Conservation (phyloP, 164 flowering plant species). For the Protea cynaroides region DNA sequence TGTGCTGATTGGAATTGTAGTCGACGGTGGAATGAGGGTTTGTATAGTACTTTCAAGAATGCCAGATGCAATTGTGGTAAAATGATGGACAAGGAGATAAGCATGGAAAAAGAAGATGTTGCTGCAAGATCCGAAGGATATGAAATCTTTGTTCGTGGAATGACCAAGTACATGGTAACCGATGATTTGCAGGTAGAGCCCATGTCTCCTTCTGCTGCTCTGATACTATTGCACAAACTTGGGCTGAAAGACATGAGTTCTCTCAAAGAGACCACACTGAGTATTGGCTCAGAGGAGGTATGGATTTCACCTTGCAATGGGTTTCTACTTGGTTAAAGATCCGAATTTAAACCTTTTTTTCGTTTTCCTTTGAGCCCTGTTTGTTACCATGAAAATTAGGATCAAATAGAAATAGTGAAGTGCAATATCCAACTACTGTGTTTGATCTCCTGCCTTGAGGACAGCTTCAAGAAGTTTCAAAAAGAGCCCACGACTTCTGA, state of each 20-base stretch:
- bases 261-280: not conserved
- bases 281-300: conserved; percentile 9
- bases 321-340: no score
- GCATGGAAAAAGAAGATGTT: no score
- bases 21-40: no score
- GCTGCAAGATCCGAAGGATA: not conserved
- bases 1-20: not conserved
- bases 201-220: not conserved
- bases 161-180: conserved; percentile 1
- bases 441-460: no score
- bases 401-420: no score
- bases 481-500: no score
- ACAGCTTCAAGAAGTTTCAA: no score
- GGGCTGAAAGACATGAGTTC: conserved; percentile 1
- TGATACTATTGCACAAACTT: not conserved
- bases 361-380: no score
- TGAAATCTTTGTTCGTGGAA: conserved; percentile 11
- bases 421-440: no score
- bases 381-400: no score
- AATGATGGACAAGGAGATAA: not conserved
- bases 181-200: conserved; percentile 18
- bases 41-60: not conserved
- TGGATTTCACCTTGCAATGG: no score
- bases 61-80: not conserved
- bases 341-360: no score